These are phyloP conservation scores for Calonectria multiphialidica DNA, from an alignment of 2,329 filamentous ascomycete species.

Conservation along the genomic window DNA sequence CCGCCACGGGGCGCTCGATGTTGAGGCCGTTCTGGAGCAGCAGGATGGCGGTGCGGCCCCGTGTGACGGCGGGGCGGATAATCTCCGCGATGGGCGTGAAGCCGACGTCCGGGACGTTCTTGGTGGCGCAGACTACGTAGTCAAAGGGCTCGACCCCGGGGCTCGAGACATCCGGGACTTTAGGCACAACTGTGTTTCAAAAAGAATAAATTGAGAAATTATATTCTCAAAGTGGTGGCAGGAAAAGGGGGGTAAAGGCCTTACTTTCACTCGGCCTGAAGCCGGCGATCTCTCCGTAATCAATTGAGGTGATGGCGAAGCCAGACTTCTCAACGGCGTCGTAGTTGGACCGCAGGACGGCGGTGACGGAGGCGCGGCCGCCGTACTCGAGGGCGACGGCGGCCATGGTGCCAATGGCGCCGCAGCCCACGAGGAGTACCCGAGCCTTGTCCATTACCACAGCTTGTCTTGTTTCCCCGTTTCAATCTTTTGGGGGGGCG, in stretches of 20 bases:
- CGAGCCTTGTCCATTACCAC: conserved; percentile 1
- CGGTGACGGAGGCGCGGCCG: conserved; percentile 37
- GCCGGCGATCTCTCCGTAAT: conserved; percentile 35
- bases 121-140: conserved; percentile 41
- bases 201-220: conserved; percentile 4
- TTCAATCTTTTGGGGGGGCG: neutral
- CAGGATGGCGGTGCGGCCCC: conserved; percentile 33
- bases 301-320: conserved; percentile 40
- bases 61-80: conserved; percentile 37
- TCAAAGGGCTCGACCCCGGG: conserved; percentile 33
- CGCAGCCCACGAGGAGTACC: conserved; percentile 36
- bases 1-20: conserved; percentile 35
- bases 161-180: conserved; percentile 35
- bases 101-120: conserved; percentile 39
- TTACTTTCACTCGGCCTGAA: conserved; percentile 39
- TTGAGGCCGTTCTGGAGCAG: conserved; percentile 43
- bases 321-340: conserved; percentile 33
- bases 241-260: neutral
- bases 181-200: conserved; percentile 28
- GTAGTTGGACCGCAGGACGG: conserved; percentile 42
- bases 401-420: conserved; percentile 41
- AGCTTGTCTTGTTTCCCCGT: neutral
- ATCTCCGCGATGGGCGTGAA: conserved; percentile 31
- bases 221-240: neutral
- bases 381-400: conserved; percentile 39